Evolutionary conservation across 352 stramenopile genomes (phyloP).

Genomic region (Albugo candida): DNA sequence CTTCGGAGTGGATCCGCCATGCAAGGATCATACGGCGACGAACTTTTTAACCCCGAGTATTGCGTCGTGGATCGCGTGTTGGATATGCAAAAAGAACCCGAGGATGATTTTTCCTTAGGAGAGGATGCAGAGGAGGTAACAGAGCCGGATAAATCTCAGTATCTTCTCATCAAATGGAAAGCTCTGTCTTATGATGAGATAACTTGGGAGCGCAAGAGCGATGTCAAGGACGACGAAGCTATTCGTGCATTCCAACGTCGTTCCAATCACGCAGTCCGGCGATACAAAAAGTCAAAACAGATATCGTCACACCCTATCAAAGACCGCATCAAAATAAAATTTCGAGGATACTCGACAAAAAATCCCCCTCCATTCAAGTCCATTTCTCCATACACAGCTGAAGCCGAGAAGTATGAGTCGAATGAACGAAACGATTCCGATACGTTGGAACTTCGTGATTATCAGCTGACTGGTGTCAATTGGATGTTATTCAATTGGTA

Average conservation of each 20-base stretch:
- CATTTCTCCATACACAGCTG: slow-evolving; percentile 9
- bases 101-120: slow-evolving; percentile 38
- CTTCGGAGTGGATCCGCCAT: neutral
- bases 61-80: slow-evolving; percentile 78
- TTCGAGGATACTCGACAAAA: slow-evolving; percentile 43
- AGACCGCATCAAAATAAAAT: slow-evolving; percentile 27
- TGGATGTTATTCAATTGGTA: slow-evolving; percentile 99
- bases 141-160: slow-evolving; percentile 31
- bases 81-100: slow-evolving; percentile 56
- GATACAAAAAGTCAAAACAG: slow-evolving; percentile 23
- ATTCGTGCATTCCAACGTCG: slow-evolving; percentile 65
- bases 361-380: slow-evolving; percentile 36
- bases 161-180: slow-evolving; percentile 99
- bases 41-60: slow-evolving; percentile 84
- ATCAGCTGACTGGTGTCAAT: slow-evolving; percentile 98
- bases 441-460: slow-evolving; percentile 86
- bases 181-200: slow-evolving; percentile 92
- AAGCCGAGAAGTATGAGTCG: neutral
- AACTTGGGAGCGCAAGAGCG: slow-evolving; percentile 95
- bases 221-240: slow-evolving; percentile 80
- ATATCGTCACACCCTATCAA: slow-evolving; percentile 10
- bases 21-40: slow-evolving; percentile 29
- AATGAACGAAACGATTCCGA: too few species aligned
- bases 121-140: slow-evolving; percentile 19
- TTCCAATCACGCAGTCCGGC: slow-evolving; percentile 18